phyloP scores from a whole-genome alignment of 2,329 filamentous ascomycete genomes.

The Coniochaeta prunicola region DNA sequence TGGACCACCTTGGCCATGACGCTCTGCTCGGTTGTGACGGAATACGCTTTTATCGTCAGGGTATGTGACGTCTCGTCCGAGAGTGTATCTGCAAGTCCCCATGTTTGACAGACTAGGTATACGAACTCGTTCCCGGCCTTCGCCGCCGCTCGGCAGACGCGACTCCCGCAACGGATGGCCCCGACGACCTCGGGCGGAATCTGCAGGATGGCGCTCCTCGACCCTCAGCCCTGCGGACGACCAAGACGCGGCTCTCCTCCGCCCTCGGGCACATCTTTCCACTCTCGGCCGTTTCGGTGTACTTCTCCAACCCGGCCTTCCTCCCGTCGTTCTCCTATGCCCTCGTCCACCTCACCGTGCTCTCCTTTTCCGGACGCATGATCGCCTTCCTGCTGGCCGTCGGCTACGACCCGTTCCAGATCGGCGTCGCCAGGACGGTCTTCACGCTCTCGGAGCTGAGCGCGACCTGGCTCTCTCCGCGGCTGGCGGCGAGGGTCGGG shows the following conservation, averaged over 20 bases:
- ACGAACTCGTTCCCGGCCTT: neutral
- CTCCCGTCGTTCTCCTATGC: slow-evolving; percentile 52
- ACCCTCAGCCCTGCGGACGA: too few species aligned
- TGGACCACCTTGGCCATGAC: slow-evolving; percentile 39
- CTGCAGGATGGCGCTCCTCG: too few species aligned
- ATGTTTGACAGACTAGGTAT: neutral
- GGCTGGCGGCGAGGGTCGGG: slow-evolving; percentile 46
- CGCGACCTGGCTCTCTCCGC: slow-evolving; percentile 54
- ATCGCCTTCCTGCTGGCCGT: slow-evolving; percentile 52
- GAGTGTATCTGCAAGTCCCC: neutral
- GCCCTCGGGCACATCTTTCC: neutral
- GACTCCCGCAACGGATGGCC: neutral
- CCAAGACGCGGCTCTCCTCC: neutral
- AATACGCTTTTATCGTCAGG: slow-evolving; percentile 39
- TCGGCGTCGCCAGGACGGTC: slow-evolving; percentile 45
- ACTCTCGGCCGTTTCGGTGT: slow-evolving; percentile 20
- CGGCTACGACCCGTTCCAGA: slow-evolving; percentile 40
- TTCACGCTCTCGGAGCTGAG: slow-evolving; percentile 49
- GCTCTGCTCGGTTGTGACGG: slow-evolving; percentile 33
- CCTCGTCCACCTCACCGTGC: slow-evolving; percentile 55
- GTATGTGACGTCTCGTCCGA: too few species aligned
- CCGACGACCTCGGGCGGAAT: neutral
- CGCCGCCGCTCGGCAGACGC: too few species aligned
- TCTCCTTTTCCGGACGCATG: slow-evolving; percentile 56
- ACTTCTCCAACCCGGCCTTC: slow-evolving; percentile 47